Percentiles rank a stretch among this genome's conserved stretches.
phyloP scores from a whole-genome alignment of 129 eudicot species.

The Centella asiatica region DNA sequence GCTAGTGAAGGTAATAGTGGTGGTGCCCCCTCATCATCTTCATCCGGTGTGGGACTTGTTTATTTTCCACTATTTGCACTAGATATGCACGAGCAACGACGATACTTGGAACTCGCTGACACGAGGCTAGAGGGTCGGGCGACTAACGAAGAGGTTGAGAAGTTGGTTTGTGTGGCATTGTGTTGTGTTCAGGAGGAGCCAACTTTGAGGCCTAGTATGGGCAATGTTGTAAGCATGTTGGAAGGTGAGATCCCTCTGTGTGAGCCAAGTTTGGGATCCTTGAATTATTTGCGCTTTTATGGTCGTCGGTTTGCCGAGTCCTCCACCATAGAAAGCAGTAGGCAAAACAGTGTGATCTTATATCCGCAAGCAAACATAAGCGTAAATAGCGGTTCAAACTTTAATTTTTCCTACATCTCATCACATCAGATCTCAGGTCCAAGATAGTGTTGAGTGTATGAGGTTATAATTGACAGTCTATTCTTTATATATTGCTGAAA shows the following conservation, averaged over 20 bases:
- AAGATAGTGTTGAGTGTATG: conserved; percentile 27
- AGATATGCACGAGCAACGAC: conserved; percentile 75
- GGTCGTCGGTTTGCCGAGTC: conserved; percentile 73
- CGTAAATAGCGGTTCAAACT: conserved; percentile 24
- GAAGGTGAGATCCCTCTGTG: conserved; percentile 56
- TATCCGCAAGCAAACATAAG: conserved; percentile 19
- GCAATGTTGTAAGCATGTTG: conserved; percentile 60
- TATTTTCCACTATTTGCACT: conserved; percentile 75
- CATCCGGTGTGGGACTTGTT: conserved; percentile 19
- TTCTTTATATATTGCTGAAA: too few relatives aligned
- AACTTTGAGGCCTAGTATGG: conserved; percentile 57
- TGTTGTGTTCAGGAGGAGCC: conserved; percentile 95
- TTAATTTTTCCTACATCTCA: conserved; percentile 40
- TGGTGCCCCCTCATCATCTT: conserved; percentile 25
- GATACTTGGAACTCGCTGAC: conserved; percentile 70
- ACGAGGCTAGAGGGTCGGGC: conserved; percentile 54
- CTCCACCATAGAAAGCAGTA: conserved; percentile 27
- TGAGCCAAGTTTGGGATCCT: conserved; percentile 42
- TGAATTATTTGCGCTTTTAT: conserved; percentile 66
- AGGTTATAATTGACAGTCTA: not conserved
- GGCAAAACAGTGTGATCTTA: conserved; percentile 16
- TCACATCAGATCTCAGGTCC: conserved; percentile 86
- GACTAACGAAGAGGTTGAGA: conserved; percentile 50
- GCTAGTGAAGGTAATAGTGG: conserved; percentile 26
- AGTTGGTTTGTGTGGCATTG: conserved; percentile 64